Evolutionary conservation across 768 basidiomycete species (phyloP).

Genomic region (Auricularia sp.): DNA sequence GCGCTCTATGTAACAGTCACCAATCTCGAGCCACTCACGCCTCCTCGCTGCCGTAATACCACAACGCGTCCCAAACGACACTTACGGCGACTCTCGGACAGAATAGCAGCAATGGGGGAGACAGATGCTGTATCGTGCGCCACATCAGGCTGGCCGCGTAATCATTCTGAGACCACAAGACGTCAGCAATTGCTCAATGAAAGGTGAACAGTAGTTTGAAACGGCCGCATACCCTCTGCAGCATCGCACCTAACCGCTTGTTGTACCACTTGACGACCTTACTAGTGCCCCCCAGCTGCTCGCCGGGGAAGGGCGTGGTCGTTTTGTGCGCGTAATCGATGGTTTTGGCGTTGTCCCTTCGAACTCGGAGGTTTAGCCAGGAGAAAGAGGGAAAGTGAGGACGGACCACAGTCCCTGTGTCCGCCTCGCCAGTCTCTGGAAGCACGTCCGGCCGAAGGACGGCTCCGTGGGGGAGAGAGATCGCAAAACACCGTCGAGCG

Average conservation of each 20-base stretch:
- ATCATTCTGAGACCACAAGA: constrained; percentile 5
- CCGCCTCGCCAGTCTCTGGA: background rate
- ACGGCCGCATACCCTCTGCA: background rate
- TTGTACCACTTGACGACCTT: background rate
- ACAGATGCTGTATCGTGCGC: constrained; percentile 8
- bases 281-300: background rate
- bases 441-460: background rate
- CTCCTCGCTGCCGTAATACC: no score
- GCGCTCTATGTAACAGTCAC: no score
- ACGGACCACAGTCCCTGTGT: background rate
- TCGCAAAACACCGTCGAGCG: background rate
- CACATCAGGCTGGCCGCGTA: constrained; percentile 10
- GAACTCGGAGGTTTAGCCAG: background rate
- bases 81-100: no score
- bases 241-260: background rate
- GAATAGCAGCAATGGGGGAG: constrained; percentile 5
- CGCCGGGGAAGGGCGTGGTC: background rate
- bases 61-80: no score
- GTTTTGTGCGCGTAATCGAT: background rate
- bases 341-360: background rate
- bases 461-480: background rate
- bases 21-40: no score
- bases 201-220: no score
- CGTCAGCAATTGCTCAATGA: no score
- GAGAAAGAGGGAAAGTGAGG: background rate